Evolutionary conservation across 176 grass and related monocot genomes (phyloP).

Genomic region (Bothriochloa decipiens): DNA sequence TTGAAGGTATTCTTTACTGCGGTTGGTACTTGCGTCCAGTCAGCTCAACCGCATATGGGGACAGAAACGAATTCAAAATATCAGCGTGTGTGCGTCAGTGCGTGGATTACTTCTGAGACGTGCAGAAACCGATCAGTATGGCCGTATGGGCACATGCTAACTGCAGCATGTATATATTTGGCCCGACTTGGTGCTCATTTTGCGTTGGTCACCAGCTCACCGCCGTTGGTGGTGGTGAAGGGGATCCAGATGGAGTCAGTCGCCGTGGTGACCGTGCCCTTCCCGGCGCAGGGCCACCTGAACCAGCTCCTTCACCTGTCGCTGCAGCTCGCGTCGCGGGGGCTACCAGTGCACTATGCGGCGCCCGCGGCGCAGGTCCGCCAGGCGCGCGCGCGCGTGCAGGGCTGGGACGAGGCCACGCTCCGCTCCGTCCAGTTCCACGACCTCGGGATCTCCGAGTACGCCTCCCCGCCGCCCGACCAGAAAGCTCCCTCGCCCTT

Average conservation of each 20-base stretch:
- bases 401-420: neutral
- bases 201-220: neutral
- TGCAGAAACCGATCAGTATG: too few species aligned
- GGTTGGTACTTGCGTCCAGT: neutral
- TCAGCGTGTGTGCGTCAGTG: neutral
- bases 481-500: conserved; percentile 32
- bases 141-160: neutral
- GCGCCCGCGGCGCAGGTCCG: conserved; percentile 37
- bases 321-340: conserved; percentile 45
- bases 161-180: neutral
- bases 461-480: conserved; percentile 44
- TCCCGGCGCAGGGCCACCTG: conserved; percentile 71
- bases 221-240: neutral
- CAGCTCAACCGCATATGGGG: neutral
- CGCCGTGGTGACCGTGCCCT: conserved; percentile 60
- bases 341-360: too few species aligned
- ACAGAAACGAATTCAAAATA: neutral
- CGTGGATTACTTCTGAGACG: too few species aligned
- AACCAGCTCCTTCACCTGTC: conserved; percentile 70
- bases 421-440: conserved; percentile 51
- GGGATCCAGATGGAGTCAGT: conserved; percentile 4
- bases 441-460: conserved; percentile 46
- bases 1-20: too few species aligned
- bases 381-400: conserved; percentile 41
- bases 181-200: neutral